Base-by-base conservation (phyloP, 768 basidiomycete species). In the Pleurotus djamor region DNA sequence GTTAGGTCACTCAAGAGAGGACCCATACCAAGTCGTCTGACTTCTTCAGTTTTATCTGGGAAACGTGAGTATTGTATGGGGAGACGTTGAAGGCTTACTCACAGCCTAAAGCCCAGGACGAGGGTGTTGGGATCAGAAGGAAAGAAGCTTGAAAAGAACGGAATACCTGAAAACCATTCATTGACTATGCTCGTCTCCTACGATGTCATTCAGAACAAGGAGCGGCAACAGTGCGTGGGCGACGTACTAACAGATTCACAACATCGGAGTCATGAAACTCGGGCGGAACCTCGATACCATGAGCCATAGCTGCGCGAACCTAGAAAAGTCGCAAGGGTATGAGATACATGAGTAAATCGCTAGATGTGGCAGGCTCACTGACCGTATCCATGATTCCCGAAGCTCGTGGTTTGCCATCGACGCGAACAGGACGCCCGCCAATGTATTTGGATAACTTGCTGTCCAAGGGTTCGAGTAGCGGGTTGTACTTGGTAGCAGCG, bases 361-460 rank as follows among this genome's bases (percentile, higher is more conserved):
- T 50, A 51, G 4, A 13, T 58, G n/a, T 59, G 57, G 57, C 21
- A 28, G 21, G 21, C 21, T 28, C 21, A 60, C 67, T 12, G 49
- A 87, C 87, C 0, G 90, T 90, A 69, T 92, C 90, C 59, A 92
- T 75, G 9, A 93, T 79, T 5, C 90, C 90, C 12, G 85, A 89
- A 3, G 87, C 88, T 55, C 88, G 73, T 1, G 92, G 92, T 66
- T 82, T 85, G 0, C 90, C 89, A 63, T 93, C 89, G 13, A 94
- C 74, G 8, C 89, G 82, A 10, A 94, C 71, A 0, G 89, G 86
- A 33, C 83, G 85, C 0, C 88, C 89, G 17, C 80, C 78, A 35
- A 90, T 71, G 67, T 88, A 89, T 66, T 83, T 88, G 0, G 85
- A 88, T n/a, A 94, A 56, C 52, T 82, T 83, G 43, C 72, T 72